Percentiles rank a stretch among this genome's conserved stretches.
Evolutionary conservation across 495 filamentous ascomycete genomes (phyloP).

Genomic region (Hypoxylon intermedium): DNA sequence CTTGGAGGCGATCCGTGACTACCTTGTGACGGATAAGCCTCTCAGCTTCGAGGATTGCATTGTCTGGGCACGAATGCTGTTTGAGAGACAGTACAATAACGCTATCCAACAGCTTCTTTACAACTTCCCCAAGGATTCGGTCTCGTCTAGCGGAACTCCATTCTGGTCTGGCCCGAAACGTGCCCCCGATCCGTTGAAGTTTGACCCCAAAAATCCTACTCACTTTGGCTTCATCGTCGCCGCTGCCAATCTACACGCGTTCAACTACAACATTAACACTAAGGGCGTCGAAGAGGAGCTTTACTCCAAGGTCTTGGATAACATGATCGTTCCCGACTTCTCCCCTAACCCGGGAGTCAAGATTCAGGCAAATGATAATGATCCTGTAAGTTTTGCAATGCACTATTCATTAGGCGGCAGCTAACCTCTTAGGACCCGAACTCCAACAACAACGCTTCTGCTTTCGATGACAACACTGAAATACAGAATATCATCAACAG

Average conservation of each 20-base stretch:
- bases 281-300: conserved; percentile 70
- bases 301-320: conserved; percentile 78
- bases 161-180: conserved; percentile 99
- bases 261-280: conserved; percentile 96
- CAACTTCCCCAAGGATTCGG: conserved; percentile 96
- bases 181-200: conserved; percentile 89
- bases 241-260: conserved; percentile 91
- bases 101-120: conserved; percentile 94
- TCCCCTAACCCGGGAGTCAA: conserved; percentile 89
- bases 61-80: conserved; percentile 88
- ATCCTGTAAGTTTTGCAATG: conserved; percentile 64
- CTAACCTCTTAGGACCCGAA: conserved; percentile 74
- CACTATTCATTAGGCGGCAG: neutral
- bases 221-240: conserved; percentile 88
- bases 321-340: conserved; percentile 97
- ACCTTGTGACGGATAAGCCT: conserved; percentile 91
- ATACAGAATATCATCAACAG: conserved; percentile 69
- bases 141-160: conserved; percentile 82
- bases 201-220: conserved; percentile 80
- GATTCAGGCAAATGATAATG: conserved; percentile 95
- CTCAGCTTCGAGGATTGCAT: conserved; percentile 95
- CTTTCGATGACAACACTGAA: conserved; percentile 74
- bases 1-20: conserved; percentile 86
- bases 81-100: conserved; percentile 97
- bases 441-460: conserved; percentile 57